Evolutionary conservation across 2,329 filamentous ascomycete species (phyloP).

Genomic region (Massarina eburnea): DNA sequence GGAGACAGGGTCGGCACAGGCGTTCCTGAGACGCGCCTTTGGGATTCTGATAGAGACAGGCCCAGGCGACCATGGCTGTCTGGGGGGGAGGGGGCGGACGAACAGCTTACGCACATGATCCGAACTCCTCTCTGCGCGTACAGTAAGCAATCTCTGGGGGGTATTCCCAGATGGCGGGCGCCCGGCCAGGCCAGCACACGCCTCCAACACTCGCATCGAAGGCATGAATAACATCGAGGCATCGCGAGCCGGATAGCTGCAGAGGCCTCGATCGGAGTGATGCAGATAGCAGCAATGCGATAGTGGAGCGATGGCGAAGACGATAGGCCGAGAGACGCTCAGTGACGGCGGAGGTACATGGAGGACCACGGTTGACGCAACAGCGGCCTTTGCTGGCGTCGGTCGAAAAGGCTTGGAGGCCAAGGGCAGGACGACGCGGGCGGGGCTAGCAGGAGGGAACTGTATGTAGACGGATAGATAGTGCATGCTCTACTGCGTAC

Average conservation of each 20-base stretch:
- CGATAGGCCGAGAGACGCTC: slow-evolving; percentile 29
- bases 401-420: slow-evolving; percentile 30
- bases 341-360: slow-evolving; percentile 25
- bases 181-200: neutral
- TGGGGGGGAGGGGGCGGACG: slow-evolving; percentile 4
- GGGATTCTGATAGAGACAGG: slow-evolving; percentile 1
- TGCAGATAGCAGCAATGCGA: neutral
- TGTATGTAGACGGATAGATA: slow-evolving; percentile 1
- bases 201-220: neutral
- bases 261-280: slow-evolving; percentile 19
- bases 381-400: slow-evolving; percentile 33
- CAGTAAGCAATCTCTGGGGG: slow-evolving; percentile 18
- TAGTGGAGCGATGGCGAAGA: slow-evolving; percentile 12
- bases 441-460: slow-evolving; percentile 5
- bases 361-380: slow-evolving; percentile 24
- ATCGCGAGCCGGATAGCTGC: slow-evolving; percentile 15
- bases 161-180: slow-evolving; percentile 14
- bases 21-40: slow-evolving; percentile 20
- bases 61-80: neutral
- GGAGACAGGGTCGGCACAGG: slow-evolving; percentile 20
- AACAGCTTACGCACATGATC: slow-evolving; percentile 21
- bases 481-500: neutral
- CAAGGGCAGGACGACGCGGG: slow-evolving; percentile 14
- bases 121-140: slow-evolving; percentile 14
- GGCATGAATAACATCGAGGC: slow-evolving; percentile 9